Evolutionary conservation across 345 rosid genomes (phyloP).

Genomic region (Aquilaria malaccensis): DNA sequence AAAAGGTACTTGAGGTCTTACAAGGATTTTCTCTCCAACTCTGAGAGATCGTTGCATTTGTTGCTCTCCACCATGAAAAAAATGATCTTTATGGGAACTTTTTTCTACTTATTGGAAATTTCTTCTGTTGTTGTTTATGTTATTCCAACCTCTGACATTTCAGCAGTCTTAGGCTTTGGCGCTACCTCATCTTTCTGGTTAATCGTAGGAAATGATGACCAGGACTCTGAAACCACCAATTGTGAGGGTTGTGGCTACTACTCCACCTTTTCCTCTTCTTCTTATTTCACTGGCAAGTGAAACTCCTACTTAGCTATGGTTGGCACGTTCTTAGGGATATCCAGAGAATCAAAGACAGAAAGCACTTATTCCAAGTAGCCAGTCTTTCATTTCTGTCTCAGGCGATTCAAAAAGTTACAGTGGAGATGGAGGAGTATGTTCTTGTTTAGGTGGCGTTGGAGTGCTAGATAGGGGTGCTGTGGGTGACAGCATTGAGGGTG

Average conservation of each 20-base stretch:
- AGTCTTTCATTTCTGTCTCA: too few relatives aligned
- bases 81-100: constrained; percentile 29
- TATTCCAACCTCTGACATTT: constrained; percentile 6
- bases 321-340: too few relatives aligned
- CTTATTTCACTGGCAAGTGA: too few relatives aligned
- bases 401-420: too few relatives aligned
- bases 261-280: constrained; percentile 7
- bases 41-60: constrained; percentile 46
- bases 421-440: too few relatives aligned
- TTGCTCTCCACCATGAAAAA: constrained; percentile 68
- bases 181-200: constrained; percentile 38
- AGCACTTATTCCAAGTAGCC: too few relatives aligned
- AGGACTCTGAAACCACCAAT: constrained; percentile 20
- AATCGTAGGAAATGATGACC: constrained; percentile 26
- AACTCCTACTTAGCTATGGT: too few relatives aligned
- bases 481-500: too few relatives aligned
- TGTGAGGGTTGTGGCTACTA: not conserved
- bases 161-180: not conserved
- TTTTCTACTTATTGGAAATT: constrained; percentile 15
- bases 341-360: too few relatives aligned
- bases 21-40: constrained; percentile 34
- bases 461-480: too few relatives aligned
- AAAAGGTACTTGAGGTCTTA: constrained; percentile 34
- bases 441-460: too few relatives aligned
- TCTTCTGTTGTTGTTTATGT: not conserved